These are phyloP conservation scores for Calonectria crousiana DNA, from an alignment of 2,329 filamentous ascomycete genomes.

Conservation along the genomic window DNA sequence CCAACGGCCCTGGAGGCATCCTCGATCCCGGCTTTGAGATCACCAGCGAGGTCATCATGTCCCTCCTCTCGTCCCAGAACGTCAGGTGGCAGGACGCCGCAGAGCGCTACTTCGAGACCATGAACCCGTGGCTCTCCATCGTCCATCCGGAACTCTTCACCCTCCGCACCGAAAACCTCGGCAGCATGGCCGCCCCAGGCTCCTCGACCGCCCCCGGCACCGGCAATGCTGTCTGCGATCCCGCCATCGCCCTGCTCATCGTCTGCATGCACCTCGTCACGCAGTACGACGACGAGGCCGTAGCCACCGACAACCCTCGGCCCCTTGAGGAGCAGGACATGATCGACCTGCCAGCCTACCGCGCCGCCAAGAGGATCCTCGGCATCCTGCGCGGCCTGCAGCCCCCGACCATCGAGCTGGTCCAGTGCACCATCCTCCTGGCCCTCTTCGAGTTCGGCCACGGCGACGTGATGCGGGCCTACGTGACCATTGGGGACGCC, in stretches of 20 bases:
- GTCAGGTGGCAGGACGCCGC: conserved; percentile 54
- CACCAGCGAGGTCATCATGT: conserved; percentile 53
- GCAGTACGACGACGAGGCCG: conserved; percentile 53
- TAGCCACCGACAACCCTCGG: conserved; percentile 34
- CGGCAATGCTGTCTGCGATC: conserved; percentile 33
- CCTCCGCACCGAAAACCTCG: conserved; percentile 40
- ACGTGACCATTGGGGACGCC: conserved; percentile 56
- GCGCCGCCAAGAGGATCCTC: conserved; percentile 53
- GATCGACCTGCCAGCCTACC: conserved; percentile 55
- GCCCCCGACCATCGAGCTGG: conserved; percentile 52
- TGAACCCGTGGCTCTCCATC: conserved; percentile 57
- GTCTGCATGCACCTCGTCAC: conserved; percentile 58
- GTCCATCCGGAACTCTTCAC: conserved; percentile 55
- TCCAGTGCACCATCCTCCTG: conserved; percentile 56
- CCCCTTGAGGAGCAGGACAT: conserved; percentile 51
- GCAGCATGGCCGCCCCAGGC: conserved; percentile 12
- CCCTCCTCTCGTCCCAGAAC: conserved; percentile 50
- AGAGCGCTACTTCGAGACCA: conserved; percentile 54
- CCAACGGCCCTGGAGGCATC: conserved; percentile 38
- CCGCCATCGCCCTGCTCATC: conserved; percentile 53
- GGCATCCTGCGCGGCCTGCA: conserved; percentile 51
- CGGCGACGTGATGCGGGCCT: conserved; percentile 55
- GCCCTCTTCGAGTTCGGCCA: conserved; percentile 60
- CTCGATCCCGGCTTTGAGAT: conserved; percentile 50
- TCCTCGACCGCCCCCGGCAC: neutral